Evolutionary conservation across 163 green algal species (phyloP).

Genomic region (Smithsoniella earleae): DNA sequence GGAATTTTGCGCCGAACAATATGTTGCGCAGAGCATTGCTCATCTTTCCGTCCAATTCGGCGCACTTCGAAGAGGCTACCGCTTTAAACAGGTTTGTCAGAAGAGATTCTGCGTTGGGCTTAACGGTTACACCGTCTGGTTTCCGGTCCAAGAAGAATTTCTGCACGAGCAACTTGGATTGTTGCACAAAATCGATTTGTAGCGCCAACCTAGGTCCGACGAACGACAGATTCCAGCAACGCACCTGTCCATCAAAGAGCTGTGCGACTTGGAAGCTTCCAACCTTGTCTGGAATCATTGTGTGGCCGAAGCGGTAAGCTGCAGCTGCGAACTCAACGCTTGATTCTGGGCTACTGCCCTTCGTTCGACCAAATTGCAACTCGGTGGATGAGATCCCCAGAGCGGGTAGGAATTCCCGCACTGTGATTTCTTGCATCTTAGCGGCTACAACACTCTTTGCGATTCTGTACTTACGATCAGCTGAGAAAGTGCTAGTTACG

Average conservation of each 20-base stretch:
- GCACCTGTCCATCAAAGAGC: too few relatives aligned
- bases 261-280: too few relatives aligned
- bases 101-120: neutral
- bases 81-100: neutral
- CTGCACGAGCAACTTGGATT: too few relatives aligned
- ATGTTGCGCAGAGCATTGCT: neutral
- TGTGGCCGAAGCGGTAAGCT: constrained; percentile 15
- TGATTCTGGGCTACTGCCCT: neutral
- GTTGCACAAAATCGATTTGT: too few relatives aligned
- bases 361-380: neutral
- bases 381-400: neutral
- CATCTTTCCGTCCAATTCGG: neutral
- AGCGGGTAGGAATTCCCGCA: constrained; percentile 1
- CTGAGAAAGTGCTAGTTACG: too few relatives aligned
- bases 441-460: neutral
- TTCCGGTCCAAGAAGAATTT: neutral
- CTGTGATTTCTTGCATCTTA: constrained; percentile 1
- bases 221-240: too few relatives aligned
- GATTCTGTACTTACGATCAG: too few relatives aligned
- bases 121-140: neutral
- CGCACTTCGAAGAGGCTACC: neutral
- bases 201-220: too few relatives aligned
- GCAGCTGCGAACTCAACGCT: constrained; percentile 9
- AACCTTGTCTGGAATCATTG: too few relatives aligned
- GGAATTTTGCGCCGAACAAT: neutral